These are phyloP conservation scores for Colletotrichum coccodes DNA, from an alignment of 2,329 filamentous ascomycete genomes.

Conservation along the genomic window DNA sequence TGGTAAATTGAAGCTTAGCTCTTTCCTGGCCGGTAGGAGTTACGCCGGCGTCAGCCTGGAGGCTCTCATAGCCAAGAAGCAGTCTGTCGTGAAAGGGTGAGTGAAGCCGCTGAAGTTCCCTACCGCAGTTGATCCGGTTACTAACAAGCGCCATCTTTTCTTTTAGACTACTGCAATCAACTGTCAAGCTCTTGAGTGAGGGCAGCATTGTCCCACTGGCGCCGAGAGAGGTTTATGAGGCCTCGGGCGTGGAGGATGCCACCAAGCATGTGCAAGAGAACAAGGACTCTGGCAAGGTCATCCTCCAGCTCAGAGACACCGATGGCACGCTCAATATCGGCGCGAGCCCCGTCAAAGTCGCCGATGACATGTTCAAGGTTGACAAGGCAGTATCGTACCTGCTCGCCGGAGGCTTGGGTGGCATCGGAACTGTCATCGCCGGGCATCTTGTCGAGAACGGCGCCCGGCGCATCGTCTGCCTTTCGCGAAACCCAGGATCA, in stretches of 20 bases:
- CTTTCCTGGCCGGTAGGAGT: slow-evolving; percentile 49
- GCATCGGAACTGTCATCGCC: too few species aligned
- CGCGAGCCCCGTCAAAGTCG: neutral
- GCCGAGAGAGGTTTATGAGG: neutral
- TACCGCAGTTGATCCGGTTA: too few species aligned
- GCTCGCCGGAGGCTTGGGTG: slow-evolving; percentile 49
- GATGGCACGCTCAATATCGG: slow-evolving; percentile 48
- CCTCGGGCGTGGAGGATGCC: slow-evolving; percentile 44
- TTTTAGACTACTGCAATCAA: neutral
- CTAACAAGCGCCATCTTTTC: too few species aligned
- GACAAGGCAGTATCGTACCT: slow-evolving; percentile 41
- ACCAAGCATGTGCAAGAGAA: slow-evolving; percentile 55
- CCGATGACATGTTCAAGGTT: slow-evolving; percentile 38
- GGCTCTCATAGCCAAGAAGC: neutral
- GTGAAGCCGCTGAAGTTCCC: too few species aligned
- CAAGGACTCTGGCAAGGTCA: slow-evolving; percentile 52
- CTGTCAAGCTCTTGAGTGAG: slow-evolving; percentile 7
- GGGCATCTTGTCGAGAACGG: slow-evolving; percentile 45
- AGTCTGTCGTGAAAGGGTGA: slow-evolving; percentile 18
- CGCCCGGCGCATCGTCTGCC: slow-evolving; percentile 43
- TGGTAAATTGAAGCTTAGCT: slow-evolving; percentile 50
- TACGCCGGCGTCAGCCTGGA: slow-evolving; percentile 45
- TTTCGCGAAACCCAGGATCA: slow-evolving; percentile 41
- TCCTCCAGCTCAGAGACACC: slow-evolving; percentile 32
- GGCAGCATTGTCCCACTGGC: neutral